Evolutionary conservation across 768 basidiomycete species (phyloP).

Genomic region (Mrakia blollopis): DNA sequence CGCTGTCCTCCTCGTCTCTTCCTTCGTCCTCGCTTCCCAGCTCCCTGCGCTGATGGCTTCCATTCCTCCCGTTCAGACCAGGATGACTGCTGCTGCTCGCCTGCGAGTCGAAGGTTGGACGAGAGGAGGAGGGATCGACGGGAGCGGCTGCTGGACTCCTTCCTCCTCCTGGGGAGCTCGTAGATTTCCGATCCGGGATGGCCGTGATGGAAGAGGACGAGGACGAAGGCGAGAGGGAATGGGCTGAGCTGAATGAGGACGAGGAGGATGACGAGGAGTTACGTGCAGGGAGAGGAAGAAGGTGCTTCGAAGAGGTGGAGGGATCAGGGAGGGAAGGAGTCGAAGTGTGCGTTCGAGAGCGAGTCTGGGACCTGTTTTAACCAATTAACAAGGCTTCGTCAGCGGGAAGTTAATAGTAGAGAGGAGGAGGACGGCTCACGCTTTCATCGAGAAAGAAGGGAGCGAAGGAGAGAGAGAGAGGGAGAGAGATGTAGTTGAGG

Average conservation of each 20-base stretch:
- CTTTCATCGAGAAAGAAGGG: background rate
- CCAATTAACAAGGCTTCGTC: background rate
- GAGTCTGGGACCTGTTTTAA: background rate
- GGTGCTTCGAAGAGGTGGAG: background rate
- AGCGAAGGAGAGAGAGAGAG: background rate
- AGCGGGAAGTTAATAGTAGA: background rate
- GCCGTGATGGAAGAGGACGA: slow-evolving; percentile 19
- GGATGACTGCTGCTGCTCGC: background rate
- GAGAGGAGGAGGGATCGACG: slow-evolving; percentile 4
- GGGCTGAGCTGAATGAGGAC: slow-evolving; percentile 9
- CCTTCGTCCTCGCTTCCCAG: background rate
- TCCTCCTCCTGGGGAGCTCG: background rate
- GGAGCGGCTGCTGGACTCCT: background rate
- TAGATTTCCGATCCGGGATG: background rate
- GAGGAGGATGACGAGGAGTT: background rate
- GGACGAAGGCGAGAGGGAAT: slow-evolving; percentile 10
- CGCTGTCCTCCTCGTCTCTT: background rate
- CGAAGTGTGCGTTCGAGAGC: background rate
- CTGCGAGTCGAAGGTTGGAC: background rate
- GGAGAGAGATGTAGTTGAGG: background rate
- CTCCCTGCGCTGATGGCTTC: background rate
- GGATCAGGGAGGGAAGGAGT: background rate
- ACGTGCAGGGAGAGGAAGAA: background rate
- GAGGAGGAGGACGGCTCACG: background rate
- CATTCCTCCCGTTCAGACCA: background rate